Evolutionary conservation across 805 yeast genomes (phyloP).

Genomic region (Zygotorulaspora sp.): DNA sequence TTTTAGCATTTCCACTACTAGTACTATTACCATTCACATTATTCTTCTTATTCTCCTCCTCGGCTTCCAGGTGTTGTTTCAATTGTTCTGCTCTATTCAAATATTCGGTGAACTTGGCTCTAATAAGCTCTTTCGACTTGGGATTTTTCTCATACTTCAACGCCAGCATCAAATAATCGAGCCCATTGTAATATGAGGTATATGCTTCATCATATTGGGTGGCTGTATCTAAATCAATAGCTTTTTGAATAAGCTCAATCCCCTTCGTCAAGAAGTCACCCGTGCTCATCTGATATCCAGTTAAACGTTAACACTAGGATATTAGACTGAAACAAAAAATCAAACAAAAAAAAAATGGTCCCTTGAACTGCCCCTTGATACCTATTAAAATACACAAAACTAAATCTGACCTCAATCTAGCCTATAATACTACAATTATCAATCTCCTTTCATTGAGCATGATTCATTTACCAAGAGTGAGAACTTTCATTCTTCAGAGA

Average conservation of each 20-base stretch:
- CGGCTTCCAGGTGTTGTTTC: constrained; percentile 79
- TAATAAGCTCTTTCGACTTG: constrained; percentile 80
- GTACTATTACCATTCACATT: constrained; percentile 44
- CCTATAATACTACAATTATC: no score
- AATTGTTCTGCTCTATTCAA: constrained; percentile 89
- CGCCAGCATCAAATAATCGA: constrained; percentile 94
- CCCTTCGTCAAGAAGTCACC: constrained; percentile 88
- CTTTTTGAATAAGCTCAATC: constrained; percentile 89
- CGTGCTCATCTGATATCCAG: constrained; percentile 41
- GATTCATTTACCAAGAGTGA: background rate
- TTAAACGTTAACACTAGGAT: no score
- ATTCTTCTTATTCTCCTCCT: constrained; percentile 50
- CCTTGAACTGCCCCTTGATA: no score
- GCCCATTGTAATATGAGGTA: constrained; percentile 83
- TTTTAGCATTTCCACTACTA: constrained; percentile 47
- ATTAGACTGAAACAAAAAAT: no score
- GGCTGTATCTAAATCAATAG: constrained; percentile 90
- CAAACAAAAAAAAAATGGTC: no score
- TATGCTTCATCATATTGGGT: constrained; percentile 92
- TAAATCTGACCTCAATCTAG: no score
- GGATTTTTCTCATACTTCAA: constrained; percentile 91
- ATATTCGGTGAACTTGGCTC: constrained; percentile 87
- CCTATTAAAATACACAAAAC: no score
- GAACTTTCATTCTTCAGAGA: no score
- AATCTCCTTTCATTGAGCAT: background rate